These are phyloP conservation scores for Diplodia sapinea DNA, from an alignment of 2,329 filamentous ascomycete genomes.

Conservation along the genomic window DNA sequence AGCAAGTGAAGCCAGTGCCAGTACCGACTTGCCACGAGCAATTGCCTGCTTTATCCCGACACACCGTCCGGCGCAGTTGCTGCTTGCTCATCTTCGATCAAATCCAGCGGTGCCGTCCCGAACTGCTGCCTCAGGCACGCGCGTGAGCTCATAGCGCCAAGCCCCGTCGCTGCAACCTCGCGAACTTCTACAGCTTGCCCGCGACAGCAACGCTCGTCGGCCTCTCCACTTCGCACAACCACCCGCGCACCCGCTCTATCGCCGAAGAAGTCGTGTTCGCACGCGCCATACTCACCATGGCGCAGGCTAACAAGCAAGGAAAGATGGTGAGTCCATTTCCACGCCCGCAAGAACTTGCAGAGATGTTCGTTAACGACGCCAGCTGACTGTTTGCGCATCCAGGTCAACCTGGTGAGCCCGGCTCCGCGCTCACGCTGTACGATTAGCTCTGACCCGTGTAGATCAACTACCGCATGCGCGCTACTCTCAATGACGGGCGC, in stretches of 20 bases:
- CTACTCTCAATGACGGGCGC: constrained; percentile 91
- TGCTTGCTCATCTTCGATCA: not conserved
- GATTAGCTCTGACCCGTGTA: constrained; percentile 50
- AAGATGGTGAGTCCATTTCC: constrained; percentile 85
- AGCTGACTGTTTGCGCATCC: constrained; percentile 50
- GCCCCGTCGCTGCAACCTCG: constrained; percentile 25
- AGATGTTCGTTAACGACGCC: constrained; percentile 54
- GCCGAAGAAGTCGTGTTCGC: constrained; percentile 46
- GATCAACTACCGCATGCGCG: constrained; percentile 99
- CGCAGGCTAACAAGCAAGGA: constrained; percentile 81
- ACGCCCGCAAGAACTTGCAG: constrained; percentile 61
- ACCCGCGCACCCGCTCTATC: not conserved
- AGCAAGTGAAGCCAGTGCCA: not conserved
- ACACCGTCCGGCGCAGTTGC: not conserved
- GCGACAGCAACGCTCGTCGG: constrained; percentile 21
- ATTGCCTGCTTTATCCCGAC: not conserved
- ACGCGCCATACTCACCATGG: constrained; percentile 52
- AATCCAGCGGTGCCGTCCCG: not conserved
- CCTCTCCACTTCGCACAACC: constrained; percentile 4
- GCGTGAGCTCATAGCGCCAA: constrained; percentile 28
- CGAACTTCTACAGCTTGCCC: constrained; percentile 30
- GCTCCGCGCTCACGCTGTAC: constrained; percentile 31
- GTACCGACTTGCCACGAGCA: not conserved
- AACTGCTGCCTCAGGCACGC: constrained; percentile 22
- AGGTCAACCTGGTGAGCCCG: constrained; percentile 69